Evolutionary conservation across 352 stramenopile genomes (phyloP), one percentile per base, ranked within the genome.

Genomic region (Globisporangium paddicum): DNA sequence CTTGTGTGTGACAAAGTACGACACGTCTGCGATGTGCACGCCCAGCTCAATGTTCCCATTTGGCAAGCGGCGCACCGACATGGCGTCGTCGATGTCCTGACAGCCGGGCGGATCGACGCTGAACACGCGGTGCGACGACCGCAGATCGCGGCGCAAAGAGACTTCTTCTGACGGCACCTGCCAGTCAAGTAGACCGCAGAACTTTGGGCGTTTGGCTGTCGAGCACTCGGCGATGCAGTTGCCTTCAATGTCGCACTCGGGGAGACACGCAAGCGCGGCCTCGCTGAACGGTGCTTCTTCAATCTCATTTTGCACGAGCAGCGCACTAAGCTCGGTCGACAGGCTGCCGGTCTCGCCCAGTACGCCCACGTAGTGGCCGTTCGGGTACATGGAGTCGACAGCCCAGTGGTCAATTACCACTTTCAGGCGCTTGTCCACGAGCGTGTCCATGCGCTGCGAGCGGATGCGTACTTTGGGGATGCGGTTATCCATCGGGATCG

Each of bases 11-110:
- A 99, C 97, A 66, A 99, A 99, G 72, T 99, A 96, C 40, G 96
- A 98, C 2, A 99, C 98, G 71, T 99, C 98, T 0, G 98, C 97
- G 71, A 99, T 99, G 64, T 99, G 97, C 5, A 99, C 96, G 3
- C 96, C 97, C 5, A 98, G 77, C 58, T 98, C 87, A 18, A 96
- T 54, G 58, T 92, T 89, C 9, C 86, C 88, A 49, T 96, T 95
- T 3, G 79, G 60, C 32, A 96, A 68, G 0, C 60, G 57, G 11
- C 74, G 78, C 37, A 96, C 84, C 14, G 88, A 93, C 84, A 96
- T 94, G 40, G 89, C 86, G 64, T 97, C 89, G 60, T 97, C 89
- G 63, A 97, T 96, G 63, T 97, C 89, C 59, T 95, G 86, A 55
- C 89, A 97, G 0, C 87, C 89, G 0, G 79, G 84, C 10, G 89